Conservation (phyloP, 441 rosid species). For the Populus hybrid region DNA sequence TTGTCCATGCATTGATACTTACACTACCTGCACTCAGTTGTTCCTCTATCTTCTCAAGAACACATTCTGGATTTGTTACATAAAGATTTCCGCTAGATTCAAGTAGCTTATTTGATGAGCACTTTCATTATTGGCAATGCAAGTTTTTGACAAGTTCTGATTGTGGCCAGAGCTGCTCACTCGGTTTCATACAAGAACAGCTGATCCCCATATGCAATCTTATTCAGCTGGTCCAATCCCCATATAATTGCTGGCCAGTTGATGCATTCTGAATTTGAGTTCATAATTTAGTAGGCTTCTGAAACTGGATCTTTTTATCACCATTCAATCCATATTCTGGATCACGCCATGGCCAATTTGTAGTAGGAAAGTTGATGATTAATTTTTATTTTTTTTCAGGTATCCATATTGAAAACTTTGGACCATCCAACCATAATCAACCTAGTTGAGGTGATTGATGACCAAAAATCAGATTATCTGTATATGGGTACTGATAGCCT, state of each 20-base stretch:
- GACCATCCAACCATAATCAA: background rate
- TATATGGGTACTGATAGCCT: background rate
- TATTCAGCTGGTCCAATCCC: background rate
- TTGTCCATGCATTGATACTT: background rate
- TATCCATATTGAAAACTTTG: background rate
- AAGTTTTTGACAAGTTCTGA: background rate
- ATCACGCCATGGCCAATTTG: background rate
- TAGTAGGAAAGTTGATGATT: background rate
- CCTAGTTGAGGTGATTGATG: background rate
- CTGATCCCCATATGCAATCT: background rate
- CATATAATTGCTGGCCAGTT: background rate
- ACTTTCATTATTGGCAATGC: background rate
- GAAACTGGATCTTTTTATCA: background rate
- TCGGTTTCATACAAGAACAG: background rate
- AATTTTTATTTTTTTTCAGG: background rate
- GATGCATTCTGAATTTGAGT: too few relatives aligned
- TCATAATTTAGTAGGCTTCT: too few relatives aligned
- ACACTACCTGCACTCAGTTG: background rate
- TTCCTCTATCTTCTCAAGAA: background rate
- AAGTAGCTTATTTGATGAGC: background rate
- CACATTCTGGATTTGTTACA: background rate
- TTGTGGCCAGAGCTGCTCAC: background rate
- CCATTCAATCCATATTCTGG: background rate
- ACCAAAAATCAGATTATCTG: background rate
- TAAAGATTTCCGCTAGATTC: background rate